Evolutionary conservation across 495 filamentous ascomycete species (phyloP), one percentile per base, ranked within the genome.

Genomic region (Alectoria sarmentosa): DNA sequence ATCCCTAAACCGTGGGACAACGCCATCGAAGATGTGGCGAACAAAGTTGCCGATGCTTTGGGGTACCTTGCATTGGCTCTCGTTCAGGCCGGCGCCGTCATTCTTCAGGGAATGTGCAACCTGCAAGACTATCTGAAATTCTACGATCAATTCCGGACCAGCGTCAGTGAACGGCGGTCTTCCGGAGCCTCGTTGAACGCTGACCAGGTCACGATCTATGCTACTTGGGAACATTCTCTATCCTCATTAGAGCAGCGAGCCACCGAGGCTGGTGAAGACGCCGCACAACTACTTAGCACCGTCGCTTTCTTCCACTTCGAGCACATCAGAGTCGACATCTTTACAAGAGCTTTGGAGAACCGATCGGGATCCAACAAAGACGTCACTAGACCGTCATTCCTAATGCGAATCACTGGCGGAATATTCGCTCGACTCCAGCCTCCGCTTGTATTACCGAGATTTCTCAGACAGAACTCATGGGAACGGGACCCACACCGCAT

Each of bases 61-160:
- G 75, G 77, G 17, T 76, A 61, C 62, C 72, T 78, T 48, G 69
- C 77, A 30, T 71, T 78, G 21, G 76, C 75, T 21, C 61, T 78
- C 28, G 66, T 74, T n/a, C 73, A 77, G 41, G 76, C 76, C 15
- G 76, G 76, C 9, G 70, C 66, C 23, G 37, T 69, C 0, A 76
- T 77, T 39, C 67, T 63, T 42, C 49, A 70, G 30, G 42, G 59
- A 19, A 23, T 73, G 42, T 76, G 70, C 55, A 60, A 30, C 13
- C 60, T 76, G 36, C 62, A 67, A 52, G 69, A 74, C 30, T 77
- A 76, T 60, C 66, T 69, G 21, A 42, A 66, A 4, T 73, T 63
- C 58, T 65, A 66, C 23, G 55, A 63, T 57, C 67, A 55, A 44
- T 70, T 62, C 42, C 66, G 69, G 23, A 64, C 37, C 23, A 71